Conservation (phyloP, 768 basidiomycete genomes). For the Amanita exitialis region DNA sequence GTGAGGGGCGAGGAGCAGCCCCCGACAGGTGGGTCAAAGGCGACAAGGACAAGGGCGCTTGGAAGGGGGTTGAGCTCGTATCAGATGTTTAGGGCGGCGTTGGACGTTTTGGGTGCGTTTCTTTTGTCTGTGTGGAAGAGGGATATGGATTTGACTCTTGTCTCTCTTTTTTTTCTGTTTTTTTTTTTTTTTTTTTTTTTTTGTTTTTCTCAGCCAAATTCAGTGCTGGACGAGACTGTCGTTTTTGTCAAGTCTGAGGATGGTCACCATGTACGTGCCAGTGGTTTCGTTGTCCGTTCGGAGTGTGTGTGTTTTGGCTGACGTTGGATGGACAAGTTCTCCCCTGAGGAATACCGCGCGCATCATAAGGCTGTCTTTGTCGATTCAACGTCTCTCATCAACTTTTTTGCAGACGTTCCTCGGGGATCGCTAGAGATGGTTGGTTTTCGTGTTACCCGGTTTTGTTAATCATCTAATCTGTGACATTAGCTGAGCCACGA, state of each 20-base stretch:
- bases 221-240: constrained; percentile 45
- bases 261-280: constrained; percentile 43
- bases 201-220: constrained; percentile 52
- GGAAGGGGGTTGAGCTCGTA: constrained; percentile 85
- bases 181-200: too few relatives aligned
- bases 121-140: too few relatives aligned
- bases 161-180: too few relatives aligned
- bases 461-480: background rate
- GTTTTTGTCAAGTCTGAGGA: constrained; percentile 49
- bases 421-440: constrained; percentile 73
- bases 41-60: constrained; percentile 47
- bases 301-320: too few relatives aligned
- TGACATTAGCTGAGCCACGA: constrained; percentile 60
- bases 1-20: constrained; percentile 56
- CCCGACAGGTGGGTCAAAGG: constrained; percentile 14
- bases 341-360: constrained; percentile 43
- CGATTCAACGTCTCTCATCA: constrained; percentile 67
- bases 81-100: constrained; percentile 76
- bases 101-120: constrained; percentile 73
- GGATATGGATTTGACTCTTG: too few relatives aligned
- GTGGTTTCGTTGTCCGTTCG: too few relatives aligned
- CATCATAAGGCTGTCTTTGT: constrained; percentile 56
- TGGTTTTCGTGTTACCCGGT: constrained; percentile 11
- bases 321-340: constrained; percentile 23
- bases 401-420: constrained; percentile 70